Conservation (phyloP, 73 alveolate species). For the Blepharisma japonicum region DNA sequence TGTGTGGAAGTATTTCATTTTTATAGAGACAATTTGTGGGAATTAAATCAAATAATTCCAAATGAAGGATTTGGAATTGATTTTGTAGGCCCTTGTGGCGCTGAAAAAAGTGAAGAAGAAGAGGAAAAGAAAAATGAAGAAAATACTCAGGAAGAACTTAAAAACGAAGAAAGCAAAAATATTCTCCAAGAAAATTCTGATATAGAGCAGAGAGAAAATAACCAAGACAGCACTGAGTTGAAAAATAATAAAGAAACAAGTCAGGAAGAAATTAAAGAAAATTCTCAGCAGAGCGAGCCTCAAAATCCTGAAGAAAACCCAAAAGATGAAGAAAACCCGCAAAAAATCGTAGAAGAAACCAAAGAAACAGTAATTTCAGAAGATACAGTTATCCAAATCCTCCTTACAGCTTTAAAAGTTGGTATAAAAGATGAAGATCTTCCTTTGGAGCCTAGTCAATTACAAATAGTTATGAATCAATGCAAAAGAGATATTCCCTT, state of each 20-base stretch:
- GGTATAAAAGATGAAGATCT: background rate
- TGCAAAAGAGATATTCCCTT: background rate
- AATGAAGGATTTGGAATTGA: constrained; percentile 26
- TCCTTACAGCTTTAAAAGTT: constrained; percentile 1
- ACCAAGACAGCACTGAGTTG: background rate
- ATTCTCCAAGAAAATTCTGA: background rate
- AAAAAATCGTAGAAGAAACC: background rate
- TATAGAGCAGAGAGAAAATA: background rate
- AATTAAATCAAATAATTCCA: background rate
- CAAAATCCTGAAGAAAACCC: background rate
- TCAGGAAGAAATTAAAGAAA: background rate
- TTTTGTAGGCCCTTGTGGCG: background rate
- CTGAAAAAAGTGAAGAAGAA: background rate
- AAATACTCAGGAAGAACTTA: background rate
- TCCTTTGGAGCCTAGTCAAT: constrained; percentile 17
- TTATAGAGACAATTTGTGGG: constrained; percentile 13
- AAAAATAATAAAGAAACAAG: background rate
- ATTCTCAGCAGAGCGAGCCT: background rate
- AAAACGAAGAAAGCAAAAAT: background rate
- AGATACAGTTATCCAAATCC: background rate
- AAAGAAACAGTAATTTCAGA: background rate
- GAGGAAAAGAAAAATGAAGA: background rate
- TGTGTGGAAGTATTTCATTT: constrained; percentile 21
- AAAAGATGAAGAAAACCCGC: background rate
- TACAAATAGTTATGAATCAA: background rate